Conservation (phyloP, 1,284 basidiomycete genomes). For the Rhodotorula sp. region DNA sequence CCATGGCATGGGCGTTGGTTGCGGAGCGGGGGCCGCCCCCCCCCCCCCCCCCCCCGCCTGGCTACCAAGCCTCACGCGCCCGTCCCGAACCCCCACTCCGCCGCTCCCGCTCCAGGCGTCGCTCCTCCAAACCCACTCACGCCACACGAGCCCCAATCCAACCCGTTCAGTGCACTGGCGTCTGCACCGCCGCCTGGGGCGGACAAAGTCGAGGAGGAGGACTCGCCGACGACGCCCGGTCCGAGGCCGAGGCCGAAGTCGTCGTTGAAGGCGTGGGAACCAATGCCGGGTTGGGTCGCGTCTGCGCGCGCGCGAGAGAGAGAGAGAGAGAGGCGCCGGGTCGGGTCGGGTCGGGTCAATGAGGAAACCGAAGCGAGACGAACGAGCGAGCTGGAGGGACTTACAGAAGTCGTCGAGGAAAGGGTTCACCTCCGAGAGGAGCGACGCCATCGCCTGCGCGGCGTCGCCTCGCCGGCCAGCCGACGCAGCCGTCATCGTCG, state of each 20-base stretch:
- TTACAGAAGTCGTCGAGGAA: constrained; percentile 23
- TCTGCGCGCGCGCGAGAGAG: too few relatives aligned
- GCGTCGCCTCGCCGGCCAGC: constrained; percentile 14
- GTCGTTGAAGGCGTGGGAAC: constrained; percentile 21
- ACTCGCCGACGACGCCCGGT: not conserved
- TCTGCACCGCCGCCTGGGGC: not conserved
- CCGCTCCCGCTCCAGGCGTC: too few relatives aligned
- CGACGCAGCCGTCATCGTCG: constrained; percentile 2
- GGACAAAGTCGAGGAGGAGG: too few relatives aligned
- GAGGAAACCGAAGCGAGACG: too few relatives aligned
- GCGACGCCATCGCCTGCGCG: constrained; percentile 23
- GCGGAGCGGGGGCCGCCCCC: too few relatives aligned
- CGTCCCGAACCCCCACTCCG: too few relatives aligned
- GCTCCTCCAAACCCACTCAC: not conserved
- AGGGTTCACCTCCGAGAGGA: constrained; percentile 21
- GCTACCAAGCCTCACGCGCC: too few relatives aligned
- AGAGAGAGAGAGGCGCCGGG: too few relatives aligned
- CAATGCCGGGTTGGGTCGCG: constrained; percentile 9
- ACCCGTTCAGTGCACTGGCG: not conserved
- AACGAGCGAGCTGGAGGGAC: too few relatives aligned
- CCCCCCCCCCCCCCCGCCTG: too few relatives aligned
- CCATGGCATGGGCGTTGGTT: too few relatives aligned
- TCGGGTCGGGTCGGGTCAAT: too few relatives aligned
- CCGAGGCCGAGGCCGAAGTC: constrained; percentile 21
- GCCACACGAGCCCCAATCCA: not conserved